phyloP scores from a whole-genome alignment of 2,329 filamentous ascomycete genomes.

The Rutstroemia sydowiana region DNA sequence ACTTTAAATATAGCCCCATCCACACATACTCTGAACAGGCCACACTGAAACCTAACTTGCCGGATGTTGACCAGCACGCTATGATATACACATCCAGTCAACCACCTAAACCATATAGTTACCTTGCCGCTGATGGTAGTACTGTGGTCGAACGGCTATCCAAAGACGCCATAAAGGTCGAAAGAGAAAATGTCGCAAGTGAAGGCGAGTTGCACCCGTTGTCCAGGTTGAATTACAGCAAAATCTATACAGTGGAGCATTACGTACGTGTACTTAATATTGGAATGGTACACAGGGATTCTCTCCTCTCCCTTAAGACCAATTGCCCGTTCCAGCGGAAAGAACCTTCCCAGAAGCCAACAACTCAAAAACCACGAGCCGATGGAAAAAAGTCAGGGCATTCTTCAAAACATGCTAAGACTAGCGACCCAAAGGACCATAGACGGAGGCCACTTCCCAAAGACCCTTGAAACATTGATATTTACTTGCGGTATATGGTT shows the following conservation, averaged over 20 bases:
- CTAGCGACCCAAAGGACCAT: too few species aligned
- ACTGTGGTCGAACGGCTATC: slow-evolving; percentile 10
- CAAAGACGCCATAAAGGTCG: slow-evolving; percentile 19
- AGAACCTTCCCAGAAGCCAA: not conserved
- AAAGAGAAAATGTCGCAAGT: slow-evolving; percentile 1
- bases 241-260: slow-evolving; percentile 23
- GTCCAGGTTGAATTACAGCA: slow-evolving; percentile 22
- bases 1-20: slow-evolving; percentile 13
- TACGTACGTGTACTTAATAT: slow-evolving; percentile 18
- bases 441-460: too few species aligned
- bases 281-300: slow-evolving; percentile 7
- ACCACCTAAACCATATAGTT: not conserved
- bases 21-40: slow-evolving; percentile 21
- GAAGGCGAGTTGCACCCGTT: not conserved
- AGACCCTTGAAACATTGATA: too few species aligned
- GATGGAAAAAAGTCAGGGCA: too few species aligned
- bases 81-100: not conserved
- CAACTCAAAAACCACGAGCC: not conserved
- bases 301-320: not conserved
- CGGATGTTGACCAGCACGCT: not conserved
- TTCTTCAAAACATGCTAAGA: too few species aligned
- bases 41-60: slow-evolving; percentile 19
- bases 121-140: not conserved
- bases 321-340: not conserved
- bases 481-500: too few species aligned